Conservation (phyloP, 305 asterid species). For the Fraxinus sp. region DNA sequence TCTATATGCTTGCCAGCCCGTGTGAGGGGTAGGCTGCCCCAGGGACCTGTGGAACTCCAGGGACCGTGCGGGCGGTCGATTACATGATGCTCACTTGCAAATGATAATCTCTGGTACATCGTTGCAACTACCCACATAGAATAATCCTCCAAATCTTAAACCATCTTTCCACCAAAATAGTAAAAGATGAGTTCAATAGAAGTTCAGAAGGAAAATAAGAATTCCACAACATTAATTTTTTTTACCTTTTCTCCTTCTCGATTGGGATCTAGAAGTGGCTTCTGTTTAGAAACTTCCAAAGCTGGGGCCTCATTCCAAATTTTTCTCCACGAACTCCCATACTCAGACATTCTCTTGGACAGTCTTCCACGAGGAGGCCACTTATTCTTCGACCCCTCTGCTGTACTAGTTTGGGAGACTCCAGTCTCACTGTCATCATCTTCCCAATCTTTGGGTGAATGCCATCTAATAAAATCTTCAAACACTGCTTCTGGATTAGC, state of each 20-base stretch:
- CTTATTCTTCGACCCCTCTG: conserved; percentile 27
- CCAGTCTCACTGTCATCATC: conserved; percentile 36
- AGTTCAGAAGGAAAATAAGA: neutral
- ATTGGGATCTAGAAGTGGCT: conserved; percentile 87
- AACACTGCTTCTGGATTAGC: conserved; percentile 90
- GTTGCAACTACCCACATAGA: neutral
- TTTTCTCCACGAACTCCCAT: conserved; percentile 87
- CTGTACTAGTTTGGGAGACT: conserved; percentile 34
- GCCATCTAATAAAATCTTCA: conserved; percentile 98
- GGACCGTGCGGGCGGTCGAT: neutral
- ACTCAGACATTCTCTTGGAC: conserved; percentile 89
- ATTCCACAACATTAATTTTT: neutral
- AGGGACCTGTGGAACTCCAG: neutral
- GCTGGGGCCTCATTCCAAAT: conserved; percentile 81
- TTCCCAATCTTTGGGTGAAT: conserved; percentile 99
- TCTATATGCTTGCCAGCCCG: neutral
- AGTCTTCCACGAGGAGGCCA: conserved; percentile 97
- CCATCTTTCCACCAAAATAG: neutral
- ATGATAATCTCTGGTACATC: neutral
- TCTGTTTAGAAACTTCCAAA: conserved; percentile 74
- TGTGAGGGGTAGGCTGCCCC: too few species aligned
- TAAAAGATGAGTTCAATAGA: neutral
- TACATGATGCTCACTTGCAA: neutral
- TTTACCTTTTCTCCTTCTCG: conserved; percentile 98
- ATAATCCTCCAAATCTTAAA: neutral